A percentile compares a stretch with the other conserved stretches of the same genome.
phyloP scores from a whole-genome alignment of 2,329 filamentous ascomycete genomes.

The Cordyceps farinosa region DNA sequence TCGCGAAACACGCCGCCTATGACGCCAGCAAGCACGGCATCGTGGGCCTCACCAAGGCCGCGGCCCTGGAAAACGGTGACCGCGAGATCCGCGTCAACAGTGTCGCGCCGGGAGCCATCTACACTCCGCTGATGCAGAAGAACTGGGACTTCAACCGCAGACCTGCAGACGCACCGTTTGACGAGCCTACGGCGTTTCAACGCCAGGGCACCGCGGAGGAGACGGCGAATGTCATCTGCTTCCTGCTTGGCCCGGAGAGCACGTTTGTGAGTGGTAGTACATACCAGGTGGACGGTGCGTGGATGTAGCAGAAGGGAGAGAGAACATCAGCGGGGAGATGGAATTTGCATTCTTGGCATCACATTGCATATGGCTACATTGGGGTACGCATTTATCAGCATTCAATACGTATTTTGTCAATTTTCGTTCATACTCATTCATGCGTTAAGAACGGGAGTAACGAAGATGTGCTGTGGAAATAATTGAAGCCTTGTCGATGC shows the following conservation, averaged over 20 bases:
- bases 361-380: not conserved
- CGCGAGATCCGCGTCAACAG: conserved; percentile 43
- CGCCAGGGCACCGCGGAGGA: conserved; percentile 47
- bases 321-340: not conserved
- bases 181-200: conserved; percentile 39
- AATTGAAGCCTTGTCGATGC: no score
- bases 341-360: not conserved
- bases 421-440: no score
- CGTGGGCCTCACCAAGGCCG: conserved; percentile 32
- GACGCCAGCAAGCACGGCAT: conserved; percentile 35
- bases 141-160: conserved; percentile 33
- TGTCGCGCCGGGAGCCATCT: conserved; percentile 45
- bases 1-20: conserved; percentile 31
- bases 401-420: no score
- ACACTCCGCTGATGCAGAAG: conserved; percentile 46
- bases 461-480: no score
- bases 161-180: conserved; percentile 37
- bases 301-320: conserved; percentile 24
- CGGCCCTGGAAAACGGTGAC: conserved; percentile 34
- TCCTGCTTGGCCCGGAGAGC: conserved; percentile 45
- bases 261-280: conserved; percentile 44
- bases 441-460: no score
- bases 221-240: conserved; percentile 43
- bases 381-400: no score
- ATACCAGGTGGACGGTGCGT: conserved; percentile 43